Percentiles rank a stretch among this genome's conserved stretches.
These are phyloP conservation scores for Polytrichum commune DNA, from an alignment of 225 moss, liverwort and hornwort species.

Conservation along the genomic window DNA sequence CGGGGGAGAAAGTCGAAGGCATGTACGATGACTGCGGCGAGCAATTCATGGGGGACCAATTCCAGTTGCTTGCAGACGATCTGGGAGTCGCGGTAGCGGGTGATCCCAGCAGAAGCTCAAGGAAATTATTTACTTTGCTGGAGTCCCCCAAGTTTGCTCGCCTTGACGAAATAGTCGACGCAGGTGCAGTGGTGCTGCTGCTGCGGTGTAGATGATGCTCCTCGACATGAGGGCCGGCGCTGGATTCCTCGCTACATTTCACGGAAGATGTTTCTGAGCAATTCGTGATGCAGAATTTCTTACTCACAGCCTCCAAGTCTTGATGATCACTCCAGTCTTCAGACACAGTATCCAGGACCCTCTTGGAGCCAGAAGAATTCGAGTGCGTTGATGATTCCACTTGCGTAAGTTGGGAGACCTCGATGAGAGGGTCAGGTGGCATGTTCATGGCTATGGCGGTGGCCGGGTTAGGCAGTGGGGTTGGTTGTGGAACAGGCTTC, in stretches of 20 bases:
- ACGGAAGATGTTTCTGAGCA: not conserved
- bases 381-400: not conserved
- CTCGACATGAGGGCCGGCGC: too few relatives aligned
- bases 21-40: conserved; percentile 30
- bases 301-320: not conserved
- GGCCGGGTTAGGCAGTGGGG: not conserved
- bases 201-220: too few relatives aligned
- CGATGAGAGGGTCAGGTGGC: conserved; percentile 14
- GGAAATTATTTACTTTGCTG: conserved; percentile 10
- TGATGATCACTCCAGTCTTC: not conserved
- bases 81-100: conserved; percentile 26
- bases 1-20: conserved; percentile 33
- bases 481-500: not conserved
- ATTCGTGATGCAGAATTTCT: not conserved
- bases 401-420: not conserved
- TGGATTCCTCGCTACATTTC: too few relatives aligned
- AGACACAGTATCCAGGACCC: not conserved
- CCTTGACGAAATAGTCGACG: conserved; percentile 22
- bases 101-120: not conserved
- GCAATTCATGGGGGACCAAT: conserved; percentile 34
- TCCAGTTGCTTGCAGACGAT: conserved; percentile 17
- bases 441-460: not conserved
- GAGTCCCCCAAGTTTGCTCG: conserved; percentile 5
- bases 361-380: not conserved
- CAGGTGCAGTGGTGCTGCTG: too few relatives aligned